These are phyloP conservation scores for Ceratobasidium sp. DNA, from an alignment of 1,284 basidiomycete species.

Conservation along the genomic window DNA sequence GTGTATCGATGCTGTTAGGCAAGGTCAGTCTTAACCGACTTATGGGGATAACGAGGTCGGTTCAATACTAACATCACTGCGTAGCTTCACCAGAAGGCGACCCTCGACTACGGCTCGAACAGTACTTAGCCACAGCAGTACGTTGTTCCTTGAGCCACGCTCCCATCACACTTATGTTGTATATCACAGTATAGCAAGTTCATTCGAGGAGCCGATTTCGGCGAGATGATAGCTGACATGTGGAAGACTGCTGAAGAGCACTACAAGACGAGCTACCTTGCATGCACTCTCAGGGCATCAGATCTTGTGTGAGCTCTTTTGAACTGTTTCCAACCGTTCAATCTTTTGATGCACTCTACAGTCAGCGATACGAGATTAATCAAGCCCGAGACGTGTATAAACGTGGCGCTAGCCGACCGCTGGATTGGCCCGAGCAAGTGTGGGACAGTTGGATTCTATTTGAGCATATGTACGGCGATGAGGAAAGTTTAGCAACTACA, in stretches of 20 bases:
- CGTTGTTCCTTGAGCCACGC: too few species aligned
- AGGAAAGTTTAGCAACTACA: slow-evolving; percentile 73
- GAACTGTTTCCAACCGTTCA: neutral
- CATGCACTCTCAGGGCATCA: slow-evolving; percentile 73
- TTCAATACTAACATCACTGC: slow-evolving; percentile 8
- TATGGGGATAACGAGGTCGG: slow-evolving; percentile 32
- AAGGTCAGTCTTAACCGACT: slow-evolving; percentile 53
- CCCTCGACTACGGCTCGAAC: slow-evolving; percentile 75
- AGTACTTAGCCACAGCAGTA: slow-evolving; percentile 77
- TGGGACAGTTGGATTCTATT: slow-evolving; percentile 89
- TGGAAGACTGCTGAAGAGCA: slow-evolving; percentile 70
- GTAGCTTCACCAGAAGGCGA: slow-evolving; percentile 59
- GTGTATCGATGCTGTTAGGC: slow-evolving; percentile 65
- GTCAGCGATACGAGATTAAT: slow-evolving; percentile 64
- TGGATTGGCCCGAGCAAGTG: slow-evolving; percentile 93
- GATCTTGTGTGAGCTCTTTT: slow-evolving; percentile 62
- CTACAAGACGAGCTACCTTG: slow-evolving; percentile 72
- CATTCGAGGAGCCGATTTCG: slow-evolving; percentile 57
- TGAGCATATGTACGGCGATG: slow-evolving; percentile 81
- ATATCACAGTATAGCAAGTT: slow-evolving; percentile 30
- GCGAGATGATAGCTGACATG: slow-evolving; percentile 62
- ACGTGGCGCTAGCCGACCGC: slow-evolving; percentile 65
- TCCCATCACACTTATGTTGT: too few species aligned
- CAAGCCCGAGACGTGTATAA: slow-evolving; percentile 71
- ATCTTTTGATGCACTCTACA: slow-evolving; percentile 47